A percentile compares a stretch with the other conserved stretches of the same genome.
Conservation (phyloP, 2,329 filamentous ascomycete genomes). For the Orbilia oligospora region DNA sequence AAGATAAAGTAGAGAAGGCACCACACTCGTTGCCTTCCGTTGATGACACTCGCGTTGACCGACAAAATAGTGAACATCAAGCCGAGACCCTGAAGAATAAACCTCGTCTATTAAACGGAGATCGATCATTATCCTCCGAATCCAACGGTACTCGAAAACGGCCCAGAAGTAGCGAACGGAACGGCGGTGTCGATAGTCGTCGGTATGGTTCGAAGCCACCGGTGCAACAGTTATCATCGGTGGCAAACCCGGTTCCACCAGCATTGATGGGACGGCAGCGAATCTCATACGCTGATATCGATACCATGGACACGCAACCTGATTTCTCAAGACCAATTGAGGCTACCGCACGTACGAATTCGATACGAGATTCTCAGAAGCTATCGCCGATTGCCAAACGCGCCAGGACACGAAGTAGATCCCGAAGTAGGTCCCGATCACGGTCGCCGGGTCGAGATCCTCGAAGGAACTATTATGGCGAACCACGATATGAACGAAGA, state of each 20-base stretch:
- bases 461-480: slow-evolving; percentile 62
- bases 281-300: slow-evolving; percentile 65
- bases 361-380: slow-evolving; percentile 40
- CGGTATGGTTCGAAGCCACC: slow-evolving; percentile 62
- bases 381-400: slow-evolving; percentile 61
- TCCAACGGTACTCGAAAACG: slow-evolving; percentile 47
- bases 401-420: slow-evolving; percentile 63
- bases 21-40: slow-evolving; percentile 66
- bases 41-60: slow-evolving; percentile 65
- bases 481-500: slow-evolving; percentile 62
- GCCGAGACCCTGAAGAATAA: slow-evolving; percentile 29
- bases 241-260: slow-evolving; percentile 13
- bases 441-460: slow-evolving; percentile 59
- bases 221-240: slow-evolving; percentile 13
- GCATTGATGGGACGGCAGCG: slow-evolving; percentile 61
- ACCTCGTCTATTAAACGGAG: slow-evolving; percentile 28
- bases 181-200: slow-evolving; percentile 43
- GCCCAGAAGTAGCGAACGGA: slow-evolving; percentile 41
- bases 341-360: slow-evolving; percentile 27
- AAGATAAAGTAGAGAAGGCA: slow-evolving; percentile 65
- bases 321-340: slow-evolving; percentile 56
- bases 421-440: slow-evolving; percentile 59
- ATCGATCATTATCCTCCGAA: slow-evolving; percentile 35
- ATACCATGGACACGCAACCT: slow-evolving; percentile 63
- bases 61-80: slow-evolving; percentile 64